Evolutionary conservation across 2,329 filamentous ascomycete genomes (phyloP).

Genomic region (Fusarium odoratissimum): DNA sequence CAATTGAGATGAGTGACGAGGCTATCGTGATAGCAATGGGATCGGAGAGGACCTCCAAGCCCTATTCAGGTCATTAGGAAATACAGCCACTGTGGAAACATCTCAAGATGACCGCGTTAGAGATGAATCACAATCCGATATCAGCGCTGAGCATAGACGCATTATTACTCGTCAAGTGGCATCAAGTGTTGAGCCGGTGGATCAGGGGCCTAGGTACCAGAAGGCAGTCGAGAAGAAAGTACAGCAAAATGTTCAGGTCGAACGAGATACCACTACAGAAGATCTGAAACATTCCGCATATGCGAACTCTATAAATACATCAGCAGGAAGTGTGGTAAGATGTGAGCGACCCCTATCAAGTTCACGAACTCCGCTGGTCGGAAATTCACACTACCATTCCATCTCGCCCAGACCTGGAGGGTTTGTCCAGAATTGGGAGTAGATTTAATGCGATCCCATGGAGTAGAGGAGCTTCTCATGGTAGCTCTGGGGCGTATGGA

Average conservation of each 20-base stretch:
- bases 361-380: constrained; percentile 92
- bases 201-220: not conserved
- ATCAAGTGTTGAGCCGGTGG: not conserved
- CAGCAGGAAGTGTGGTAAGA: not conserved
- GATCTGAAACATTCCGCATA: too few species aligned
- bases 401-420: constrained; percentile 84
- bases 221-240: not conserved
- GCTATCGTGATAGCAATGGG: not conserved
- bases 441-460: constrained; percentile 64
- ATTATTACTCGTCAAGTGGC: not conserved
- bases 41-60: not conserved
- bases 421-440: constrained; percentile 53
- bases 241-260: too few species aligned
- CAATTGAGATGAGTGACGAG: too few species aligned
- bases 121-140: not conserved
- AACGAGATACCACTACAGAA: too few species aligned
- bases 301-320: not conserved
- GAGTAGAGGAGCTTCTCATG: constrained; percentile 87
- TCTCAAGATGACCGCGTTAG: too few species aligned
- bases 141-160: not conserved
- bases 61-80: not conserved
- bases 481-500: constrained; percentile 85
- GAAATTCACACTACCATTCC: constrained; percentile 91
- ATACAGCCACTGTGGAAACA: accelerated
- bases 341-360: not conserved